These are phyloP conservation scores for Aspergillus transmontanensis DNA, from an alignment of 2,329 filamentous ascomycete genomes.

Conservation along the genomic window DNA sequence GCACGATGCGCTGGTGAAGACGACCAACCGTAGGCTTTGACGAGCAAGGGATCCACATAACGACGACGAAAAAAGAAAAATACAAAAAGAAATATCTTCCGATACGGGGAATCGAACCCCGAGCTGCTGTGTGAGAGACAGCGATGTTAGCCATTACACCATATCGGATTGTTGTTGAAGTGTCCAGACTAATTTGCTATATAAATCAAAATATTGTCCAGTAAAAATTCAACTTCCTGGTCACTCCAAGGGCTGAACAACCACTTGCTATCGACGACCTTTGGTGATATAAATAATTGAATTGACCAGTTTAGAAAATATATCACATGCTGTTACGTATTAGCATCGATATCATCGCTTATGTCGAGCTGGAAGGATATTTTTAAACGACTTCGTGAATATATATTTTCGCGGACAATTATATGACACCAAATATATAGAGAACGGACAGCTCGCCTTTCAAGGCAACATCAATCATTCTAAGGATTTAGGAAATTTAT, in stretches of 20 bases:
- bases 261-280: not conserved
- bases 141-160: slow-evolving; percentile 11
- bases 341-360: not conserved
- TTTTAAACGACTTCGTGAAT: not conserved
- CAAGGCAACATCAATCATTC: too few species aligned
- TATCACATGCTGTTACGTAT: not conserved
- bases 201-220: not conserved
- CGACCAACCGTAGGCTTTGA: too few species aligned
- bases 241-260: too few species aligned
- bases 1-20: too few species aligned
- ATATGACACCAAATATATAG: too few species aligned
- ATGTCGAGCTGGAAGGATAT: not conserved
- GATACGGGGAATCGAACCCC: slow-evolving; percentile 10
- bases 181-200: rapidly evolving
- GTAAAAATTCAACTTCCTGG: too few species aligned
- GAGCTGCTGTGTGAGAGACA: slow-evolving; percentile 10
- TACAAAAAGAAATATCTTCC: not conserved
- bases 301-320: not conserved
- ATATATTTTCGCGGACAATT: not conserved
- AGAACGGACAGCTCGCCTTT: too few species aligned
- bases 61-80: not conserved
- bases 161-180: not conserved
- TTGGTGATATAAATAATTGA: too few species aligned
- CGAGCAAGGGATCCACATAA: too few species aligned
- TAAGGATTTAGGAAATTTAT: too few species aligned